Evolutionary conservation across 306 rosid genomes (phyloP), one percentile per base, ranked within the genome.

Genomic region (Albizia julibrissin): DNA sequence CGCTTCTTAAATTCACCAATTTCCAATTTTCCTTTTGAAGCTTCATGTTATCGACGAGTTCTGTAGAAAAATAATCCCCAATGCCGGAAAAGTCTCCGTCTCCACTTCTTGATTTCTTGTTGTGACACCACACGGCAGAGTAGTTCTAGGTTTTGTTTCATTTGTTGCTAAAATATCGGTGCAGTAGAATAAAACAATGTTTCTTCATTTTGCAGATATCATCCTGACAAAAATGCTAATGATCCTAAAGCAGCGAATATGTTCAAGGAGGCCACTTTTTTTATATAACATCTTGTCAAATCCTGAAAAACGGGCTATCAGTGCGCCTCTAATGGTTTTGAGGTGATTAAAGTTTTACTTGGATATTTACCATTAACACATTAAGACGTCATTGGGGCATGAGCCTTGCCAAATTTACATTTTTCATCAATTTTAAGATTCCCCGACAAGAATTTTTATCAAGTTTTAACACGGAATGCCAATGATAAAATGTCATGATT

Each of bases 141-240:
- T 83, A 22, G 27, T 83, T 87, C 52, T 90, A 84, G 91, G 97
- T 92, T 88, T 37, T 37, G 8, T 10, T 10, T 3, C 44, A 19
- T 14, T 4, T 40, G 52, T 50, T 59, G 26, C 65, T 9, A n/a
- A 74, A 80, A 31, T 49, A 14, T 43, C 54, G 66, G 21, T 46
- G 44, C 72, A 27, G 66, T 75, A 68, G 59, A 64, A 56, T 79
- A 76, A 70, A 39, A 74, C 37, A 34, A 31, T 49, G 14, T 44
- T 40, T 46, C 42, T 79, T 73, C 40, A 46, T 39, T 82, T 84
- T 84, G 97, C 97, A 96, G 99, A 91, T 95, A 92, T 79, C 98
- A 93, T 85, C 99, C 98, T 26, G 99, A 95, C 87, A 95, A 95
- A 91, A 95, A 96, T 90, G 92, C 97, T 47, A 93, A 96, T 80